Base-by-base conservation (phyloP, 257 asterid genomes). In the Fraxinus americana region DNA sequence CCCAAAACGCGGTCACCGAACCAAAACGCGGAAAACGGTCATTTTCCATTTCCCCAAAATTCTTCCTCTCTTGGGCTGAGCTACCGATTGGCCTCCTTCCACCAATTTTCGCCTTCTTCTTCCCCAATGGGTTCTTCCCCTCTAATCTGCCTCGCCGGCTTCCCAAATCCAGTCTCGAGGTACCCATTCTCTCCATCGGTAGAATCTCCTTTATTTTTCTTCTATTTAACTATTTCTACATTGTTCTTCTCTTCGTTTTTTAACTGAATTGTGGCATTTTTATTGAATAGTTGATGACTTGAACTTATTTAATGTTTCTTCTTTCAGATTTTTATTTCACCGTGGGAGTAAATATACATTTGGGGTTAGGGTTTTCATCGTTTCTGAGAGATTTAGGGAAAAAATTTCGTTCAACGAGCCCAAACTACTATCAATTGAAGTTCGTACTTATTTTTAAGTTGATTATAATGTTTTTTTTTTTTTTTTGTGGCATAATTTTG, bases 51-150 rank as follows among this genome's bases (percentile, higher is more conserved):
- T n/a, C n/a, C n/a, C n/a, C n/a, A n/a, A n/a, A n/a, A n/a, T n/a
- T n/a, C n/a, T n/a, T n/a, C n/a, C n/a, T n/a, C n/a, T n/a, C n/a
- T n/a, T n/a, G n/a, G n/a, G n/a, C n/a, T n/a, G n/a, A n/a, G n/a
- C n/a, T n/a, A n/a, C n/a, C n/a, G n/a, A n/a, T n/a, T n/a, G n/a
- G n/a, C n/a, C n/a, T n/a, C 1, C 1, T 27, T 1, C 29, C 29
- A 27, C 1, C 29, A 27, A 77, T 91, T 5, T 90, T 83, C 16
- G 97, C 97, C 1, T 80, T 87, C 82, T 74, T 88, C 80, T 90
- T 85, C 71, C 96, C 96, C 38, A 67, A 80, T 78, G n/a, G n/a
- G n/a, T n/a, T n/a, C n/a, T n/a, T n/a, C 87, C 79, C 90, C 75
- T 76, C 88, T 4, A 82, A 76, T 35, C 77, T 54, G 32, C 72